phyloP scores from a whole-genome alignment of 2,329 filamentous ascomycete species.

The Aureobasidium sp. region DNA sequence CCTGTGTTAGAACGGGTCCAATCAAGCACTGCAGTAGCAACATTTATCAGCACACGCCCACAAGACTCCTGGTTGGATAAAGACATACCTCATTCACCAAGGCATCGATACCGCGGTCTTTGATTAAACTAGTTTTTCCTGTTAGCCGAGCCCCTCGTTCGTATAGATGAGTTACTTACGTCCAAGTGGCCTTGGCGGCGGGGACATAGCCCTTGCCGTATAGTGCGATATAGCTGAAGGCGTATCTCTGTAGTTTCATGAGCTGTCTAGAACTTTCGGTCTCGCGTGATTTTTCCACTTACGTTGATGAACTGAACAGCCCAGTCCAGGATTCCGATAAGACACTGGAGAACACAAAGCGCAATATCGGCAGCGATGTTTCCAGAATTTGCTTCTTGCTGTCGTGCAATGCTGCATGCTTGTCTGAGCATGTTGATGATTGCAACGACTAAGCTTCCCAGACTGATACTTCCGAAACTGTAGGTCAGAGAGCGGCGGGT shows the following conservation, averaged over 20 bases:
- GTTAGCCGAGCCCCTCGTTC: conserved; percentile 6
- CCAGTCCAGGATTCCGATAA: conserved; percentile 76
- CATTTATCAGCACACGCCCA: no score
- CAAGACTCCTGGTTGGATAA: no score
- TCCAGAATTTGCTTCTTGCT: conserved; percentile 54
- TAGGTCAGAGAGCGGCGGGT: conserved; percentile 76
- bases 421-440: conserved; percentile 81
- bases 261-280: conserved; percentile 19
- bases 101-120: conserved; percentile 81
- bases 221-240: conserved; percentile 84
- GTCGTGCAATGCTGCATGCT: conserved; percentile 67
- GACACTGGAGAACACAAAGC: conserved; percentile 67
- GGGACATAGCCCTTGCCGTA: conserved; percentile 84
- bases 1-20: conserved; percentile 39
- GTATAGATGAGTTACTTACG: conserved; percentile 28
- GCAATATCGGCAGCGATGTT: conserved; percentile 59
- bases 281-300: conserved; percentile 31
- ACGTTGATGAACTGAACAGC: conserved; percentile 74
- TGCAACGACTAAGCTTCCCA: conserved; percentile 78
- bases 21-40: conserved; percentile 50
- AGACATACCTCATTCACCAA: conserved; percentile 60
- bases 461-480: conserved; percentile 82
- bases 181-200: conserved; percentile 84
- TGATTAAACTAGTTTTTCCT: conserved; percentile 56
- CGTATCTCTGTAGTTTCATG: conserved; percentile 42